Conservation (phyloP, 495 filamentous ascomycete genomes). For the Evernia prunastri region DNA sequence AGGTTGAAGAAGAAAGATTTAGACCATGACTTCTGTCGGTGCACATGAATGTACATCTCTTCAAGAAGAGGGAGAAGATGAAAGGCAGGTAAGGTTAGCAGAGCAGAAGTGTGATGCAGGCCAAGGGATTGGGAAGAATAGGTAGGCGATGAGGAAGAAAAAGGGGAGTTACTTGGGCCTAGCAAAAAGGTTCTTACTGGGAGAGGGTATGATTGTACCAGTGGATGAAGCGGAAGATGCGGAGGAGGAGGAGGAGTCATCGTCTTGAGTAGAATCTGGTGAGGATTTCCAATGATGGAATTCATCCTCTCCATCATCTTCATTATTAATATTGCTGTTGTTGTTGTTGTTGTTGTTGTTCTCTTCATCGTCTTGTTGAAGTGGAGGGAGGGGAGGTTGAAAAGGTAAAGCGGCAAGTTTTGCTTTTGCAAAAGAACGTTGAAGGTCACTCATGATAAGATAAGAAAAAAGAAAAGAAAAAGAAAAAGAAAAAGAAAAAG, state of each 20-base stretch:
- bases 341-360: no score
- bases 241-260: conserved; percentile 70
- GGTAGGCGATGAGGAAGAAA: conserved; percentile 7
- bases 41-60: no score
- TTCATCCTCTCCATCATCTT: conserved; percentile 31
- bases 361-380: conserved; percentile 47
- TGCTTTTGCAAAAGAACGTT: conserved; percentile 74
- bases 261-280: conserved; percentile 45
- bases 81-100: conserved; percentile 1
- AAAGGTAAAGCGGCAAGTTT: conserved; percentile 61
- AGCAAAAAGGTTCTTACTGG: conserved; percentile 65
- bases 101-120: not conserved
- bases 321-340: no score
- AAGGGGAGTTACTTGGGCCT: conserved; percentile 54
- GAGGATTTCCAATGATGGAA: conserved; percentile 31
- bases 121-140: not conserved
- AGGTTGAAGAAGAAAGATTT: conserved; percentile 1
- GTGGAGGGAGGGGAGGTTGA: conserved; percentile 45
- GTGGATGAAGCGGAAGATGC: conserved; percentile 77
- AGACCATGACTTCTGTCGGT: not conserved
- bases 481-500: not conserved
- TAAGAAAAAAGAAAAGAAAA: not conserved
- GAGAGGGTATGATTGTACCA: conserved; percentile 78
- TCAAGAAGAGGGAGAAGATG: not conserved
- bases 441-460: conserved; percentile 71